phyloP scores from a whole-genome alignment of 192 early-diverging fungal species.

The Linnemannia schmuckeri region DNA sequence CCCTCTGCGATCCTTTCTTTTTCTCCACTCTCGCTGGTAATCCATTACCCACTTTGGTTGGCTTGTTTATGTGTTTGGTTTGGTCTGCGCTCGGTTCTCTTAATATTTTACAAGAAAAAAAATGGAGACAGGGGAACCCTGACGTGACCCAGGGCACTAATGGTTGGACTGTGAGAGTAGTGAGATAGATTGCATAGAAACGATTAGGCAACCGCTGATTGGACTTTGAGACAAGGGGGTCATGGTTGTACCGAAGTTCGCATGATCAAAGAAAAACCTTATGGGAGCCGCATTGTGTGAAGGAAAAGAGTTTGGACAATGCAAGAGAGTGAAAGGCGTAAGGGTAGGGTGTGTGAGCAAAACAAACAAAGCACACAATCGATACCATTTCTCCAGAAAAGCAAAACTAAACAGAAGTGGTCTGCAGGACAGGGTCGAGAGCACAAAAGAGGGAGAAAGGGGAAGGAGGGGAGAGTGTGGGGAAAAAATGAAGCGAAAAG shows the following conservation, averaged over 20 bases:
- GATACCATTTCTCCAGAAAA: background rate
- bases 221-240: background rate
- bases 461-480: background rate
- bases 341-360: background rate
- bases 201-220: background rate
- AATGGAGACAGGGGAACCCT: background rate
- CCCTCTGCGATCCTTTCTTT: background rate
- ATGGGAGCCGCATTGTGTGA: background rate
- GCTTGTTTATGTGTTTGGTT: background rate
- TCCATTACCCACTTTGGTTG: background rate
- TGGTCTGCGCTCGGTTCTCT: slow-evolving; percentile 1
- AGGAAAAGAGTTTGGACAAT: background rate
- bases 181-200: background rate
- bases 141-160: background rate
- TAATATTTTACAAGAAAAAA: background rate
- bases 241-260: slow-evolving; percentile 21
- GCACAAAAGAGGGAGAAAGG: background rate
- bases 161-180: background rate
- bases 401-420: background rate
- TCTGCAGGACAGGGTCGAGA: background rate
- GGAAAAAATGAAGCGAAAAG: background rate
- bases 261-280: slow-evolving; percentile 24
- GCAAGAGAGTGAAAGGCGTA: background rate
- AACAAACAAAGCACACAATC: background rate
- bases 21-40: background rate